A percentile compares a stretch with the other conserved stretches of the same genome.
Evolutionary conservation across 805 yeast genomes (phyloP).

Genomic region (Vanderwaltozyma yarrowii): DNA sequence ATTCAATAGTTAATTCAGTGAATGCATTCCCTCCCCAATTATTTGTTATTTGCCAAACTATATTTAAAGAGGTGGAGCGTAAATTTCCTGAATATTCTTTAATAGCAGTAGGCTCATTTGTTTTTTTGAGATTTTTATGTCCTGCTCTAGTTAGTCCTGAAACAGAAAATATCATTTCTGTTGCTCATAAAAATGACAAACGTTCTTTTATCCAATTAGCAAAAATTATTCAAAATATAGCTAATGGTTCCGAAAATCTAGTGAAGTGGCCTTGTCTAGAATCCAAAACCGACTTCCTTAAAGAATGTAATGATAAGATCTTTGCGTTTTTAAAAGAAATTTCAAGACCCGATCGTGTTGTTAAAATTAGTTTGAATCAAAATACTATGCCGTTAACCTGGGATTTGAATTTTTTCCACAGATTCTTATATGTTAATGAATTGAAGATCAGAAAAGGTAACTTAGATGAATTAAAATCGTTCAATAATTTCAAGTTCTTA

Average conservation of each 20-base stretch:
- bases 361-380: constrained; percentile 14
- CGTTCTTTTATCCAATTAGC: constrained; percentile 71
- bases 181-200: constrained; percentile 36
- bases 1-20: constrained; percentile 47
- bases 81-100: constrained; percentile 58
- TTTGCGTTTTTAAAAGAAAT: constrained; percentile 33
- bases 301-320: constrained; percentile 31
- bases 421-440: constrained; percentile 41
- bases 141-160: constrained; percentile 92
- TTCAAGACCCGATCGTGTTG: constrained; percentile 18
- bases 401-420: constrained; percentile 36
- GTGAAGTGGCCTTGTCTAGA: constrained; percentile 54
- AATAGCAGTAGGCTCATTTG: constrained; percentile 75
- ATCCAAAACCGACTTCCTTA: constrained; percentile 33
- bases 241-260: constrained; percentile 63
- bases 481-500: constrained; percentile 12
- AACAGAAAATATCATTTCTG: constrained; percentile 30
- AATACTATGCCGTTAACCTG: neutral
- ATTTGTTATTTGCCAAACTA: constrained; percentile 57
- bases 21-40: constrained; percentile 60
- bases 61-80: constrained; percentile 44
- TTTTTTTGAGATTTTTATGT: constrained; percentile 70
- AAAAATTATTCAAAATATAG: constrained; percentile 75
- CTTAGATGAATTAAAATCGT: constrained; percentile 7
- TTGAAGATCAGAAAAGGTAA: constrained; percentile 22